phyloP scores from a whole-genome alignment of 106 monocot species.

The Allium fistulosum region DNA sequence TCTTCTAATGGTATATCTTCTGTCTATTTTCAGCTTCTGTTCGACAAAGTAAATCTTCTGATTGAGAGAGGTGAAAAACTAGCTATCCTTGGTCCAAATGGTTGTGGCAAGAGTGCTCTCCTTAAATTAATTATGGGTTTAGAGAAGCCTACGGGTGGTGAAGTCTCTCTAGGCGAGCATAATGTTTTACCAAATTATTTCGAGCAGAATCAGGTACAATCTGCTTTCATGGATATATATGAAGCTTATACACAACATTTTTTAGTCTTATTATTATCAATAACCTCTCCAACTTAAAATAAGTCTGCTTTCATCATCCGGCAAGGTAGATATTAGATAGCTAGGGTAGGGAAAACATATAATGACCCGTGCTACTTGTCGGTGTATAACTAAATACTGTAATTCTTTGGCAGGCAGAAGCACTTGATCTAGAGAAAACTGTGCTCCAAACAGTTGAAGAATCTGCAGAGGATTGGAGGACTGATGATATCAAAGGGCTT shows the following conservation, averaged over 20 bases:
- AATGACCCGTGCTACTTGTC: no score
- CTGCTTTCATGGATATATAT: no score
- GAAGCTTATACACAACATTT: no score
- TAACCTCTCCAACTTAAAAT: no score
- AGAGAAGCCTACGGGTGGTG: slow-evolving; percentile 73
- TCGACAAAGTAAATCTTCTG: slow-evolving; percentile 71
- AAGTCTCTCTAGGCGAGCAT: slow-evolving; percentile 82
- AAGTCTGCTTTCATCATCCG: no score
- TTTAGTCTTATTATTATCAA: no score
- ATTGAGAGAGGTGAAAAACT: slow-evolving; percentile 92
- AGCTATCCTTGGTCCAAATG: slow-evolving; percentile 96
- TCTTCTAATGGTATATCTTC: not conserved
- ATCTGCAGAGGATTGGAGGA: slow-evolving; percentile 89
- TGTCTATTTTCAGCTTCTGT: slow-evolving; percentile 39
- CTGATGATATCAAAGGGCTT: slow-evolving; percentile 98
- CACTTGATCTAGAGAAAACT: slow-evolving; percentile 92
- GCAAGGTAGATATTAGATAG: no score
- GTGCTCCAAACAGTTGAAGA: slow-evolving; percentile 90
- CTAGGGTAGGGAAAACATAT: no score
- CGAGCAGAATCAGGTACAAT: slow-evolving; percentile 93
- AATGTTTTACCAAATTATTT: slow-evolving; percentile 98
- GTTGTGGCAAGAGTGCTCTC: slow-evolving; percentile 92
- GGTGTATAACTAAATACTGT: not conserved
- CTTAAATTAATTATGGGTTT: slow-evolving; percentile 85
- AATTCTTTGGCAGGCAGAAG: slow-evolving; percentile 64